These are phyloP conservation scores for Grosmannia serpens DNA, from an alignment of 2,329 filamentous ascomycete species.

Conservation along the genomic window DNA sequence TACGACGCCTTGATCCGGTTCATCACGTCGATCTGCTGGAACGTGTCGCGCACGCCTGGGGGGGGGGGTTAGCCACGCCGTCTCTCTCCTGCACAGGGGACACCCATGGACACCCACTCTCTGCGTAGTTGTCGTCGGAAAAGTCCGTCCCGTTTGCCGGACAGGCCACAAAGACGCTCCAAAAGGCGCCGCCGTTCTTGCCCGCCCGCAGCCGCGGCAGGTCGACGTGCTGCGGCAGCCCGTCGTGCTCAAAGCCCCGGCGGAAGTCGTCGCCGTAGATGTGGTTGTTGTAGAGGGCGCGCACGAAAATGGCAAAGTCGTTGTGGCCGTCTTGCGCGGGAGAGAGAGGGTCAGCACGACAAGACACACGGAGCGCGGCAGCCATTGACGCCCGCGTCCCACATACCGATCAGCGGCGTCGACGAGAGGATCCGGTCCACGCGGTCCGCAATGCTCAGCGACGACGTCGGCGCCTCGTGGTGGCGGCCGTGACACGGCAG, in stretches of 20 bases:
- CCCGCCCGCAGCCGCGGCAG: conserved; percentile 62
- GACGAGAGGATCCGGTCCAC: conserved; percentile 12
- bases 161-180: conserved; percentile 76
- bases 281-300: conserved; percentile 57
- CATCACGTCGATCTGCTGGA: conserved; percentile 66
- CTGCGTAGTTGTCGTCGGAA: conserved; percentile 58
- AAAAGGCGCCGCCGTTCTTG: conserved; percentile 75
- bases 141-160: conserved; percentile 63
- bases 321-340: conserved; percentile 70
- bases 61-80: neutral
- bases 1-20: conserved; percentile 51
- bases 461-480: neutral
- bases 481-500: neutral
- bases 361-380: neutral
- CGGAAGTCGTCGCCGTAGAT: conserved; percentile 67
- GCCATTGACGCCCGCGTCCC: too few relatives aligned
- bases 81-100: neutral
- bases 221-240: conserved; percentile 62
- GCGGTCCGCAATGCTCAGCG: conserved; percentile 11
- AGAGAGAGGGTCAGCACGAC: neutral
- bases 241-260: conserved; percentile 60
- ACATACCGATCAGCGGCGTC: conserved; percentile 14
- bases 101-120: conserved; percentile 36
- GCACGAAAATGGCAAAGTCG: conserved; percentile 68
- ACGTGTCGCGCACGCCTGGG: conserved; percentile 30